Base-by-base conservation (phyloP, 306 rosid species). In the Mimosa bimucronata region DNA sequence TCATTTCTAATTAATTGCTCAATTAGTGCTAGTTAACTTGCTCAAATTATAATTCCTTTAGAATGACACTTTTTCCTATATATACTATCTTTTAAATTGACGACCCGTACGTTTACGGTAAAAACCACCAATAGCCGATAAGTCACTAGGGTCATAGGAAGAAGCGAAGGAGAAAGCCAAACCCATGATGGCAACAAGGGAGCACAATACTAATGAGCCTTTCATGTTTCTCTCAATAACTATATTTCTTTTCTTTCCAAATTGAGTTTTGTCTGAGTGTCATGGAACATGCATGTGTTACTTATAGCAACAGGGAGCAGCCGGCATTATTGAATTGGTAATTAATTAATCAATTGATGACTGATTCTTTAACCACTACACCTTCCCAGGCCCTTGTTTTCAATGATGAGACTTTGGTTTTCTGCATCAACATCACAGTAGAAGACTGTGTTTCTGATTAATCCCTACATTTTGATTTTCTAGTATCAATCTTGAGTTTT, bases 141-240 rank as follows among this genome's bases (percentile, higher is more conserved):
- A n/a, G n/a, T n/a, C 83, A 75, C 83, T 79, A 1, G 87, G 87
- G n/a, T 83, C 87, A 75, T 75, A 83, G 50, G 87, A 81, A 75
- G 68, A 79, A 80, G 58, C 71, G 71, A 70, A 9, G 58, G 58
- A 52, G 25, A 19, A 52, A 52, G 58, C 58, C 58, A 52, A 52
- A 19, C 23, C 58, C 58, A 52, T 18, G 25, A 52, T 4, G 11
- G 58, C 58, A 52, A 52, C 25, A 2, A 52, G 3, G 2, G 58
- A 52, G 58, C 23, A 16, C 8, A 52, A 1, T 7, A 18, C 10
- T 6, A 6, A 3, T 6, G 58, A 18, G 1, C 58, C 10, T 55
- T 55, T 55, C 62, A 55, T 55, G 28, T 7, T 55, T 55, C 28
- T 48, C 55, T 21, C 14, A 15, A n/a, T 7, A 46, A 14, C 13